Percentiles rank a stretch among this genome's conserved stretches.
phyloP scores from a whole-genome alignment of 108 stramenopile genomes.

The Schizochytrium sp. region DNA sequence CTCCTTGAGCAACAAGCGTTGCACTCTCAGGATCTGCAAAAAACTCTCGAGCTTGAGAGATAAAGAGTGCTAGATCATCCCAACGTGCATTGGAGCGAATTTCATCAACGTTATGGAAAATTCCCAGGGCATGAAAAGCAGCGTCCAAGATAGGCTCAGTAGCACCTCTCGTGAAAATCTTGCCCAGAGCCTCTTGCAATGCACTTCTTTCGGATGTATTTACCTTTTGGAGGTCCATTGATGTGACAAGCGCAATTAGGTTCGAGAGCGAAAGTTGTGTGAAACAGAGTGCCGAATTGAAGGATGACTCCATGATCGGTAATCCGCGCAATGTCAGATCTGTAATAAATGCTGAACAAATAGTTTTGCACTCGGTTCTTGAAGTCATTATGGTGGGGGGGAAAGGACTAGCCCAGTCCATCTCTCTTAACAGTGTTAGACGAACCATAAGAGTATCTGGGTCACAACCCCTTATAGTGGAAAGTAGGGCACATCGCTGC shows the following conservation, averaged over 20 bases:
- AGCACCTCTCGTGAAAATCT: background rate
- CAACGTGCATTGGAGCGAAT: background rate
- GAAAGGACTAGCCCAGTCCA: background rate
- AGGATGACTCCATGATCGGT: background rate
- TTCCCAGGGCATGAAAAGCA: background rate
- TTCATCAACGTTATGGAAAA: background rate
- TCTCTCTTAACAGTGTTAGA: background rate
- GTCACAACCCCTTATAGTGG: background rate
- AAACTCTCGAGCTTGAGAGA: background rate
- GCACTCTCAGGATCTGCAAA: background rate
- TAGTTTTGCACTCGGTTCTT: background rate
- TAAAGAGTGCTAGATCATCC: slow-evolving; percentile 37
- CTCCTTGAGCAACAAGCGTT: background rate
- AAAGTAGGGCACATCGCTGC: background rate
- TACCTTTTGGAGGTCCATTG: background rate
- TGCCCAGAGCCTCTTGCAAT: background rate
- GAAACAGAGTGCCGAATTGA: background rate
- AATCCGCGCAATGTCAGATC: background rate
- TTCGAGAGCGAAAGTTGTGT: background rate
- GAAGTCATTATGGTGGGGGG: background rate
- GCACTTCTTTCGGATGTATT: background rate
- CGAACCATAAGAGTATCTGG: background rate
- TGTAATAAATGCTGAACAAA: background rate
- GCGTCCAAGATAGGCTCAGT: background rate
- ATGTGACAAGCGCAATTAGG: background rate